Evolutionary conservation across 345 rosid species (phyloP), one percentile per base, ranked within the genome.

Genomic region (Limnanthes douglasii): DNA sequence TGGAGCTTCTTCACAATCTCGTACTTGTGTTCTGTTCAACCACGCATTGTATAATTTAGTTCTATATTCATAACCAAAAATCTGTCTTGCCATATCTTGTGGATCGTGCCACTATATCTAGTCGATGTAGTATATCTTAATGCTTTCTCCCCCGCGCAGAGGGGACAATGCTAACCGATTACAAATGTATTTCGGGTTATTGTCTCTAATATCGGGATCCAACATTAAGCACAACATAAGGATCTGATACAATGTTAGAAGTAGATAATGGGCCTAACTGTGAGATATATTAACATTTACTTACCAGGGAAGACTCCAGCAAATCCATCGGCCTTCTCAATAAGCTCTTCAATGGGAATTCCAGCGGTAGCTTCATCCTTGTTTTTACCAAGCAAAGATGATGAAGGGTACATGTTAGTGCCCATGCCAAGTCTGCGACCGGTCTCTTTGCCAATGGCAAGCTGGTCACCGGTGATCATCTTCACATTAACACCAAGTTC

Each of bases 341-440:
- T 77, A 52, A 82, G 85, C 40, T 78, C 82, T 25, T 78, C 77
- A 0, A 78, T 19, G 4, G 78, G 75, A 22, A 82, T 64, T 4
- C 69, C 33, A 11, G 76, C 66, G 26, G 68, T 51, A 5, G 74
- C 44, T 11, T 54, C 69, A 24, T 74, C 94, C 55, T 72, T 74
- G 54, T 54, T 39, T 20, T 66, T 53, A 2, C 77, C 72, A 26
- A 82, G 76, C 13, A 82, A 75, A 18, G 85, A 74, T 8, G 85
- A 62, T 6, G 82, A 82, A 5, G 94, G 94, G 39, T 82, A 72
- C 86, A 82, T 82, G 56, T 82, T 72, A 17, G 90, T 73, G 31
- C 90, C 90, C 81, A 77, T 81, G 21, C 94, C 94, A 32, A 82
- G 94, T 47, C 94, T 71, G 23, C 90, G 94, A 10, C 79, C 86